phyloP scores from a whole-genome alignment of 148 eudicot species.

The Rheum nobile region DNA sequence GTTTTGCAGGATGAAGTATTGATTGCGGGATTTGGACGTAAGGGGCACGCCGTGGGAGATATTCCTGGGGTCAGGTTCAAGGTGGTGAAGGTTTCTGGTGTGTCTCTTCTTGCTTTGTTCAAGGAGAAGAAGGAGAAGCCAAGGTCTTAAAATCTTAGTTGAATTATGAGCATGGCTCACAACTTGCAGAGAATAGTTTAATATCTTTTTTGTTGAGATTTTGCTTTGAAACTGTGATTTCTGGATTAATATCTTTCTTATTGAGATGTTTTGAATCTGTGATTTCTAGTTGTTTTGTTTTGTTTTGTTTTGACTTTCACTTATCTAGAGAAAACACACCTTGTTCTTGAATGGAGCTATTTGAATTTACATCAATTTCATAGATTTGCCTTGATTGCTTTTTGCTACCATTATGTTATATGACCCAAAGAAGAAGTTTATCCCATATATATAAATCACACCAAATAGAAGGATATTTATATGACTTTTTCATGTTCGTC shows the following conservation, averaged over 20 bases:
- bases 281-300: neutral
- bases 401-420: neutral
- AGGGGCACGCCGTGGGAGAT: constrained; percentile 98
- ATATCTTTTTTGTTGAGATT: neutral
- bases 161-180: neutral
- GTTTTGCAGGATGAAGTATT: constrained; percentile 65
- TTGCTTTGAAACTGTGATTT: neutral
- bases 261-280: neutral
- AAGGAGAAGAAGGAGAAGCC: constrained; percentile 97
- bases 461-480: too few relatives aligned
- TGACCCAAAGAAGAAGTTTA: too few relatives aligned
- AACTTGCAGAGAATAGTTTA: neutral
- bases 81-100: constrained; percentile 98
- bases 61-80: constrained; percentile 96
- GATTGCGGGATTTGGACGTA: constrained; percentile 97
- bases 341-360: neutral
- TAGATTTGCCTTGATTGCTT: neutral
- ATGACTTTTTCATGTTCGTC: too few relatives aligned
- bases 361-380: neutral
- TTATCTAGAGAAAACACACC: neutral
- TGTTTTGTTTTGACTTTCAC: neutral
- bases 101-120: constrained; percentile 83
- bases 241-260: neutral
- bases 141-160: constrained; percentile 48
- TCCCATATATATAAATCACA: too few relatives aligned